Conservation (phyloP, 2,329 filamentous ascomycete genomes). For the Epichloe bromicola region DNA sequence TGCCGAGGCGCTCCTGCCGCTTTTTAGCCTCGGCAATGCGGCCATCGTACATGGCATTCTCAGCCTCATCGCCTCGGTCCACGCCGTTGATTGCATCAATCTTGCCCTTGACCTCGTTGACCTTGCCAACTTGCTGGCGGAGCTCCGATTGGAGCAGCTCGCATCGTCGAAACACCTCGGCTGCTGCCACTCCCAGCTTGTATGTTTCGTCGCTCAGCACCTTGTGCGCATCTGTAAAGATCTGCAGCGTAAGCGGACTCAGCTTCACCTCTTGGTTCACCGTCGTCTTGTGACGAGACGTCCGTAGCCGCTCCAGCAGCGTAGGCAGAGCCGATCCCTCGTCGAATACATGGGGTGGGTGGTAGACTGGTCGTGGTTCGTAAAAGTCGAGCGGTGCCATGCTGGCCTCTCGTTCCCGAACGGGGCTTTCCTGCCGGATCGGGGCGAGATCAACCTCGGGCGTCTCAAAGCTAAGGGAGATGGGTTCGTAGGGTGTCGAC, state of each 20-base stretch:
- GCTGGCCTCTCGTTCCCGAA: conserved; percentile 27
- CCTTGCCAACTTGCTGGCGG: conserved; percentile 51
- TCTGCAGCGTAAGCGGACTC: conserved; percentile 55
- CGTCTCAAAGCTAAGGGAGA: conserved; percentile 46
- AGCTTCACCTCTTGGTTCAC: conserved; percentile 57
- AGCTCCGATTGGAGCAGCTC: conserved; percentile 56
- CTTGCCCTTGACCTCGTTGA: conserved; percentile 49
- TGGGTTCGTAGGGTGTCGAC: conserved; percentile 42
- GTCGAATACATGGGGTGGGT: conserved; percentile 48
- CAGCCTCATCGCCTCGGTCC: conserved; percentile 34
- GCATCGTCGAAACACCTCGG: conserved; percentile 61
- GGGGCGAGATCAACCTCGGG: conserved; percentile 38
- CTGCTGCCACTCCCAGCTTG: conserved; percentile 52
- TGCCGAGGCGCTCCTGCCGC: conserved; percentile 42
- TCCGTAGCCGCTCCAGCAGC: conserved; percentile 43
- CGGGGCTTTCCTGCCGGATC: conserved; percentile 29
- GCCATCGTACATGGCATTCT: conserved; percentile 44
- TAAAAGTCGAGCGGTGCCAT: conserved; percentile 38
- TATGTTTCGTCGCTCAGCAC: conserved; percentile 58
- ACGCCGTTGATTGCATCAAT: conserved; percentile 48
- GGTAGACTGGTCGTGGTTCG: conserved; percentile 54
- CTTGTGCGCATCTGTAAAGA: conserved; percentile 62
- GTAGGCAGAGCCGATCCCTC: conserved; percentile 41
- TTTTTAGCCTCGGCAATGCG: conserved; percentile 41
- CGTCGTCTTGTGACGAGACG: conserved; percentile 45